Conservation (phyloP, 2,329 filamentous ascomycete genomes). For the Huntiella abstrusa region DNA sequence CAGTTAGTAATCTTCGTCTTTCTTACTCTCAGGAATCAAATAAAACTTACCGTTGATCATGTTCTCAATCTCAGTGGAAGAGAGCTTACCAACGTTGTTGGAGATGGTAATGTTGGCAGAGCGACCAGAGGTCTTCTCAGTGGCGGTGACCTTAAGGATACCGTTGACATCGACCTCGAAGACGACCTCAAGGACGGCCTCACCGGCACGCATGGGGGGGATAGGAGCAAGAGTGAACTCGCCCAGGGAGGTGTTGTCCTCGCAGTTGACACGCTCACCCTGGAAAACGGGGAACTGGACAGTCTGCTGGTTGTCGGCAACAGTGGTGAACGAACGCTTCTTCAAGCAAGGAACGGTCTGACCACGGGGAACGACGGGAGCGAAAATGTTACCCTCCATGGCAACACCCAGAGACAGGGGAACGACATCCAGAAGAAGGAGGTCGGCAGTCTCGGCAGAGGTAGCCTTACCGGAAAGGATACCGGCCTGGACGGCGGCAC, state of each 20-base stretch:
- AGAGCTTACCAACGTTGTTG: slow-evolving; percentile 98
- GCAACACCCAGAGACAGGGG: slow-evolving; percentile 95
- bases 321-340: slow-evolving; percentile 81
- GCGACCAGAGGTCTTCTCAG: slow-evolving; percentile 95
- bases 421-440: slow-evolving; percentile 88
- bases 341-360: slow-evolving; percentile 62
- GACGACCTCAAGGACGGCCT: slow-evolving; percentile 90
- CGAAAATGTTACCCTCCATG: slow-evolving; percentile 99
- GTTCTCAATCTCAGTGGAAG: slow-evolving; percentile 81
- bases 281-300: slow-evolving; percentile 88
- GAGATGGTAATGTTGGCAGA: slow-evolving; percentile 99
- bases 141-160: slow-evolving; percentile 98
- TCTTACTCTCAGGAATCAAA: neutral
- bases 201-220: slow-evolving; percentile 78
- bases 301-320: slow-evolving; percentile 56
- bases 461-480: slow-evolving; percentile 97
- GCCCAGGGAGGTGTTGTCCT: slow-evolving; percentile 93
- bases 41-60: slow-evolving; percentile 62
- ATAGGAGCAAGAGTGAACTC: slow-evolving; percentile 90
- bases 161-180: slow-evolving; percentile 99
- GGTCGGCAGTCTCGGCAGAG: slow-evolving; percentile 81
- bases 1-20: slow-evolving; percentile 6
- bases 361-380: slow-evolving; percentile 71
- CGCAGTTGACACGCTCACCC: slow-evolving; percentile 94
- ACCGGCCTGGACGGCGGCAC: slow-evolving; percentile 95